Evolutionary conservation across 306 rosid genomes (phyloP).

Genomic region (Ochetophila trinervis): DNA sequence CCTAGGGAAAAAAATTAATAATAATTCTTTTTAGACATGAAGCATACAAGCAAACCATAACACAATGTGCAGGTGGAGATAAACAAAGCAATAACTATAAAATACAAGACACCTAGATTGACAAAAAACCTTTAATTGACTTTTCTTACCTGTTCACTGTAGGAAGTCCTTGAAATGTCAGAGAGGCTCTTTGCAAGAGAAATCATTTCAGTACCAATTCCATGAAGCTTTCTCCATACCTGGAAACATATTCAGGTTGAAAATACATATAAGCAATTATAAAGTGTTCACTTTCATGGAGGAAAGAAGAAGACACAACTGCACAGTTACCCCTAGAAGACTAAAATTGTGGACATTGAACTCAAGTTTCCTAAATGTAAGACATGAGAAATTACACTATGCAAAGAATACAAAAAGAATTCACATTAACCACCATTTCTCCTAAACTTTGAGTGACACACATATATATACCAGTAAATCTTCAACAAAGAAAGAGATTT

Average conservation of each 20-base stretch:
- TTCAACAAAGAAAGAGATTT: background rate
- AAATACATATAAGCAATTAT: conserved; percentile 16
- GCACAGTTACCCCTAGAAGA: conserved; percentile 1
- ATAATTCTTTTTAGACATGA: conserved; percentile 22
- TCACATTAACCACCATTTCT: background rate
- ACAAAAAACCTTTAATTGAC: conserved; percentile 14
- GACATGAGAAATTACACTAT: background rate
- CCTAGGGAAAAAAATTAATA: conserved; percentile 35
- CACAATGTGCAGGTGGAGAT: background rate
- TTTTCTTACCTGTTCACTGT: conserved; percentile 57
- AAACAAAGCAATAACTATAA: background rate
- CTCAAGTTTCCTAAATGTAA: too few relatives aligned
- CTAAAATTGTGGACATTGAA: background rate
- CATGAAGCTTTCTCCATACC: conserved; percentile 82
- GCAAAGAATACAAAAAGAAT: background rate
- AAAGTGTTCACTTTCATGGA: conserved; percentile 14
- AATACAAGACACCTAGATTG: conserved; percentile 14
- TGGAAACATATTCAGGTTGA: conserved; percentile 28
- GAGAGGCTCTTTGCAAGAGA: conserved; percentile 72
- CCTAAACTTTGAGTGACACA: too few relatives aligned
- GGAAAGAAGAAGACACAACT: background rate
- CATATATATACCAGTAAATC: background rate
- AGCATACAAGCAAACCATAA: conserved; percentile 8
- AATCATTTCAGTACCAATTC: conserved; percentile 54
- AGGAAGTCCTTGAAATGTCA: conserved; percentile 58